Conservation (phyloP, 306 rosid species). For the Lotus japonicus region DNA sequence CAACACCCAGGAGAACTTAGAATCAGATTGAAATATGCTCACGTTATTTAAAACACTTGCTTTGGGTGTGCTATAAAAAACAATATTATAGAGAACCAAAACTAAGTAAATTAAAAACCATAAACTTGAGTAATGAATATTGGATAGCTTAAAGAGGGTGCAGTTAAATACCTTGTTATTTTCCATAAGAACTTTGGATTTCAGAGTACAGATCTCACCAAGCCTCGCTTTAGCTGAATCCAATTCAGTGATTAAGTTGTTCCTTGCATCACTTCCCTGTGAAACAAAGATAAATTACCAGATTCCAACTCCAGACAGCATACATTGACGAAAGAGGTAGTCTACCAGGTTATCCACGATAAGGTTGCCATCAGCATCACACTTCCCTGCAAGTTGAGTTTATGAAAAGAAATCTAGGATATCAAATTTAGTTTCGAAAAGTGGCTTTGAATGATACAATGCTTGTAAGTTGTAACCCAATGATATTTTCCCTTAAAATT, state of each 20-base stretch:
- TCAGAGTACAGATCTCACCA: conserved; percentile 44
- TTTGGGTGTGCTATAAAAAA: neutral
- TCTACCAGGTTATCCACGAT: conserved; percentile 38
- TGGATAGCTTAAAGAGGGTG: conserved; percentile 12
- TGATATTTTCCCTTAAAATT: neutral
- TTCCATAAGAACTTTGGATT: conserved; percentile 46
- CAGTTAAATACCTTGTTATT: conserved; percentile 47
- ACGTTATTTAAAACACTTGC: neutral
- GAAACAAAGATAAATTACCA: conserved; percentile 24
- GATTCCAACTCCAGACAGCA: conserved; percentile 19
- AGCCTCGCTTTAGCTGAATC: conserved; percentile 67
- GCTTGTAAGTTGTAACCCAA: neutral
- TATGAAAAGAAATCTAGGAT: neutral
- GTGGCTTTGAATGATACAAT: neutral
- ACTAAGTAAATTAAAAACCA: conserved; percentile 1
- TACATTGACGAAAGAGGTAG: conserved; percentile 15
- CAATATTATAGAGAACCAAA: neutral
- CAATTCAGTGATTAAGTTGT: conserved; percentile 39
- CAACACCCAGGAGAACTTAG: neutral
- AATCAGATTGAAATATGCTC: neutral
- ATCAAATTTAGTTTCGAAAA: conserved; percentile 18
- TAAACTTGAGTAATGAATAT: neutral
- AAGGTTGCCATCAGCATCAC: conserved; percentile 25
- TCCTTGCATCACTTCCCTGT: conserved; percentile 51
- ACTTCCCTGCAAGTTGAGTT: conserved; percentile 36